Evolutionary conservation across 2,329 filamentous ascomycete species (phyloP).

Genomic region (Myriosclerotinia duriaeana): DNA sequence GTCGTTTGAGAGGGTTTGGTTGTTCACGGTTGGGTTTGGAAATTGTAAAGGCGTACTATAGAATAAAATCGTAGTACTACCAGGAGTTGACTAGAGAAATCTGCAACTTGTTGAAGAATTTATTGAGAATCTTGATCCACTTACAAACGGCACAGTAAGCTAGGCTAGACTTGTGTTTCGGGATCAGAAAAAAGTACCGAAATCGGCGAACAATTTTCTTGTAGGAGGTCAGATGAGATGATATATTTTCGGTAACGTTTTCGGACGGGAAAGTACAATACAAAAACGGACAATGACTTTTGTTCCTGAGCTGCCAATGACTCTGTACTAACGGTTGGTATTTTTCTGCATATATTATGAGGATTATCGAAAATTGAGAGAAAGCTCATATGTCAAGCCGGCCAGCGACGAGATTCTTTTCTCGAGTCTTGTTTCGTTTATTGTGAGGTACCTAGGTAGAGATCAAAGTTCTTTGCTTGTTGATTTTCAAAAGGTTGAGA

Average conservation of each 20-base stretch:
- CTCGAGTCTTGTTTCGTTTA: not conserved
- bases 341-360: not conserved
- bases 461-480: not conserved
- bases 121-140: not conserved
- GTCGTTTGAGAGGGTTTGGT: not conserved
- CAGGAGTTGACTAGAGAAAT: not conserved
- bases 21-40: not conserved
- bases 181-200: not conserved
- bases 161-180: not conserved
- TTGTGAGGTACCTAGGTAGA: no score
- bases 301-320: no score
- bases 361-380: not conserved
- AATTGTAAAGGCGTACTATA: not conserved
- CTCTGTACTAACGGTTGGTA: not conserved
- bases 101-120: not conserved
- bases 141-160: not conserved
- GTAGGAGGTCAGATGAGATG: constrained; percentile 3
- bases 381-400: not conserved
- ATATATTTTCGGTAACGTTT: not conserved
- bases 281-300: not conserved
- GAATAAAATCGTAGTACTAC: not conserved
- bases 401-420: not conserved
- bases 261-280: not conserved
- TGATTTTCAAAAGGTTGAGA: no score
- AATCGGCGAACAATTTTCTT: not conserved